Base-by-base conservation (phyloP, 78 protist species). In the Monosiga brevicollis region DNA sequence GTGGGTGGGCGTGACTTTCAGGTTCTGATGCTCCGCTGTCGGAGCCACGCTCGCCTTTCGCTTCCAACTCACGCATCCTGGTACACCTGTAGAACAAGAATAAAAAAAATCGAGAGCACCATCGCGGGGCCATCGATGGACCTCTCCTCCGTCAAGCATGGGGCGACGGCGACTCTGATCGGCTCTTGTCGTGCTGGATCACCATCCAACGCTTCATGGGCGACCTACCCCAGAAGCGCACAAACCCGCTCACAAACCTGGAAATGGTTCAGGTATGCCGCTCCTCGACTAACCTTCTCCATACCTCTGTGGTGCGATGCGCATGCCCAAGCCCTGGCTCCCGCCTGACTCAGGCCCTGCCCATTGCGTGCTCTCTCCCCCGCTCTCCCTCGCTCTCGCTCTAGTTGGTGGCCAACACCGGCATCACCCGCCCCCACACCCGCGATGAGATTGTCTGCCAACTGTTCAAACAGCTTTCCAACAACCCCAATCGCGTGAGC, bases 401-500 rank as follows among this genome's bases (percentile, higher is more conserved):
- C 62, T 15, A 75, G 78, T 11, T 36, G 34, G 15, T 75, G 34
- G 6, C 26, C 78, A 38, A 75, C 38, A 75, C 54, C 26, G 78
- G 54, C 78, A 75, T 75, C 38, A 75, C 38, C 26, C 38, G 54
- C 78, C 34, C 78, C 6, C 6, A 75, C 38, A 75, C 40, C 6
- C 38, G 78, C 54, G 78, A 75, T 15, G 78, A 75, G 78, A 75
- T 75, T 36, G 6, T 22, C 40, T 75, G 78, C 78, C 78, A 75
- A 38, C 34, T 75, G 38, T 75, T 6, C 40, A 75, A 75, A 15
- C 78, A 75, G 40, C 78, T 75, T 15, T 22, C 38, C 26, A 15
- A 38, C 34, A 75, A 75, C 40, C 78, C 78, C 54, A 75, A 75
- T 15, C 6, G 15, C 34, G 62, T 49, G 29, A 20, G 29, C 29